Base-by-base conservation (phyloP, 805 yeast genomes). In the Lachancea nothofagi region DNA sequence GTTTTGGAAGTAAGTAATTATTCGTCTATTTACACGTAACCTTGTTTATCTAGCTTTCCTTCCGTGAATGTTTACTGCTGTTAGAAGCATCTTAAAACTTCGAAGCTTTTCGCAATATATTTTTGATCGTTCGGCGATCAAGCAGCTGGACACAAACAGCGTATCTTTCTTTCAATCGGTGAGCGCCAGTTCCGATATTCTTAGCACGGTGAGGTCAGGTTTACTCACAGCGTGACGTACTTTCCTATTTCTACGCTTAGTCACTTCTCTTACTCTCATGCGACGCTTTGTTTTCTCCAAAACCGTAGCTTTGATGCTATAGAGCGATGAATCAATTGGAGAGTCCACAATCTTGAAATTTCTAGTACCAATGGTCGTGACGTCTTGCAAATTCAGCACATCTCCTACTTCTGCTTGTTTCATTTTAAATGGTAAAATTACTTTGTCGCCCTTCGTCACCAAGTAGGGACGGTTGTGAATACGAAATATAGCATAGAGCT, bases 381-480 rank as follows among this genome's bases (percentile, higher is more conserved):
- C 88, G 51, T 87, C 80, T 46, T 75, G 77, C 57, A 93, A 72
- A 34, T 71, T 65, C 37, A 93, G 67, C n/a, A 70, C 69, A 61
- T 89, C 96, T 14, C 99, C 98, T 3, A 90, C 80, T 38, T 78
- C 71, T 8, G 82, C 93, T 39, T 77, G 75, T 52, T 78, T 81
- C 69, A 93, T 57, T 47, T 78, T 75, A 62, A 76, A 89, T 2
- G 97, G 96, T 28, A 93, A 63, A 18, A 78, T 73, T 38, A 93
- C 74, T 48, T 71, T 74, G 61, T 93, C 99, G 17, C 99, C 99
- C 49, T 80, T 77, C 19, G 97, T 88, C 13, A 93, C 93, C 45
- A 93, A 68, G 55, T 85, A 88, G 30, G 93, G 86, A 62, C 87
- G 78, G 62, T 81, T 77, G 66, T 87, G 93, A 27, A 93, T 74